Evolutionary conservation across 2,329 filamentous ascomycete species (phyloP), one percentile per base, ranked within the genome.

Genomic region (Trichoderma oligosporum): DNA sequence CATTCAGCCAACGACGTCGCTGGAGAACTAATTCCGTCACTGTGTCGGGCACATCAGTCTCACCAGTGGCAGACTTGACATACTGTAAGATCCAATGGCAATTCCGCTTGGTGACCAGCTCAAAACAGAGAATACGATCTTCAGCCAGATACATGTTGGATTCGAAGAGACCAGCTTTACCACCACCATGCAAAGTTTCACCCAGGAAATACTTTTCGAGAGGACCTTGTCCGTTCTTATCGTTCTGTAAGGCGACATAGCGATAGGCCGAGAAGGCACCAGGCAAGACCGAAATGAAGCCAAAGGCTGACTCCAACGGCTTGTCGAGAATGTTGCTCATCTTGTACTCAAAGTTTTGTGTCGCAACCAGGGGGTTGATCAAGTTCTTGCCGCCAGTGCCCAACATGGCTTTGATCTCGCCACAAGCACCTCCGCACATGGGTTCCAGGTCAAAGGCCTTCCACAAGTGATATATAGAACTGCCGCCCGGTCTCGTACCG

Each of bases 291-390:
- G 90, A 91, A 70, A 99, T 97, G 76, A 97, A 99, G 45, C 94
- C 94, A 72, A 99, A 99, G 0, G 93, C 90, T 4, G 93, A 97
- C 71, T 99, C 94, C 38, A 99, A 78, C 2, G 94, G 94, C 76
- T 99, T 99, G 73, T 99, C 94, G 42, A 99, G 82, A 69, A 99
- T 99, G 69, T 99, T 99, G 72, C 91, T 96, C 88, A 99, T 96
- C 81, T 99, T 99, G 82, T 99, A 99, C 77, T 99, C 94, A 66
- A 99, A 99, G 70, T 99, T 99, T 68, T 99, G 94, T 1, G 92
- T 92, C 2, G 94, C 94, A 20, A 99, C 89, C 4, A 99, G 82
- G 0, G 94, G 94, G 68, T 97, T 99, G 63, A 97, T 71, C 33
- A 99, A 82, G 66, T 95, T 91, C 73, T 89, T 93, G 62, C 93